phyloP scores from a whole-genome alignment of 768 basidiomycete genomes.

The Boletus tomentosulus region DNA sequence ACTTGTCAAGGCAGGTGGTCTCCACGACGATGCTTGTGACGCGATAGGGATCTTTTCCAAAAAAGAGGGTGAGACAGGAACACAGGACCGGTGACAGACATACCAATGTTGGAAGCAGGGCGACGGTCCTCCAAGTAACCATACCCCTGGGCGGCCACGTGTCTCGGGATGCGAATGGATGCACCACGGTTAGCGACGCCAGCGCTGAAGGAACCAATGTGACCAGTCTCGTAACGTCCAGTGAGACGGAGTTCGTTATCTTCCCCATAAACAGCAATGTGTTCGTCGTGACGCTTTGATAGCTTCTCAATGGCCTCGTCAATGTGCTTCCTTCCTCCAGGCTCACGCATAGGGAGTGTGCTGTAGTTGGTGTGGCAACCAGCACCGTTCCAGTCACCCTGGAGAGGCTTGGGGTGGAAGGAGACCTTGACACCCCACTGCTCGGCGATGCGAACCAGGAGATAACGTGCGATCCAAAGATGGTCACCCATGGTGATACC shows the following conservation, averaged over 20 bases:
- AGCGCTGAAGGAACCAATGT: constrained; percentile 85
- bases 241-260: constrained; percentile 97
- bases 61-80: constrained; percentile 8
- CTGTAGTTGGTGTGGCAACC: constrained; percentile 99
- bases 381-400: constrained; percentile 99
- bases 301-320: constrained; percentile 94
- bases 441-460: constrained; percentile 93
- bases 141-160: constrained; percentile 87
- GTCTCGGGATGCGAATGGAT: constrained; percentile 92
- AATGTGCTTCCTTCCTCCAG: constrained; percentile 89
- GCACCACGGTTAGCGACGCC: constrained; percentile 98
- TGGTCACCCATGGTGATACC: constrained; percentile 99
- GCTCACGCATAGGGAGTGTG: constrained; percentile 90
- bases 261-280: constrained; percentile 96
- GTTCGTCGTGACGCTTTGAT: constrained; percentile 83
- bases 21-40: constrained; percentile 88
- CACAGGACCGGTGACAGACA: constrained; percentile 22
- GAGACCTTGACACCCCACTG: constrained; percentile 98
- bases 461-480: constrained; percentile 98
- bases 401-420: constrained; percentile 98
- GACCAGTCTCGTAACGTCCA: constrained; percentile 96
- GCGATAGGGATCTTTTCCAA: constrained; percentile 79
- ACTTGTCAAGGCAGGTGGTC: constrained; percentile 74
- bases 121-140: constrained; percentile 97
- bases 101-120: constrained; percentile 97